Conservation (phyloP, 169 alveolate genomes). For the Cryptosporidium bovis region DNA sequence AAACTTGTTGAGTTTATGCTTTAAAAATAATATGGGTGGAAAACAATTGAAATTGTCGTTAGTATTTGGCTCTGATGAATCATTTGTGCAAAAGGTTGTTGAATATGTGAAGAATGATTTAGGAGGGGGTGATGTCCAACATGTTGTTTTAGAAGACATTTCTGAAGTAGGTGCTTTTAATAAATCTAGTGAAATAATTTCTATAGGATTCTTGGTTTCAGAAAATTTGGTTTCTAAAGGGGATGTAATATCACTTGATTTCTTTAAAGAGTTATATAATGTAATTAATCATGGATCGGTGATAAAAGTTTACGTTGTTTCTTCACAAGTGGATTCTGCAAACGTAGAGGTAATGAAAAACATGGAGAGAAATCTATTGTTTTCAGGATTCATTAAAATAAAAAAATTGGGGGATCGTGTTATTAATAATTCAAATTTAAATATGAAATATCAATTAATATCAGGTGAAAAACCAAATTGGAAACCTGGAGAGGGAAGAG, state of each 20-base stretch:
- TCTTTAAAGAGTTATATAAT: constrained; percentile 24
- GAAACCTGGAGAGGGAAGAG: constrained; percentile 42
- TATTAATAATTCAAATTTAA: background rate
- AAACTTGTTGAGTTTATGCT: too few relatives aligned
- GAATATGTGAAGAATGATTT: background rate
- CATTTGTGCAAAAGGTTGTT: too few relatives aligned
- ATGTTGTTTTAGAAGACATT: background rate
- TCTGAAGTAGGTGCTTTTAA: background rate
- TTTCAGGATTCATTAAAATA: constrained; percentile 60
- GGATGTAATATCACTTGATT: background rate
- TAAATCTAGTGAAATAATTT: background rate
- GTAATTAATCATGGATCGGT: constrained; percentile 19
- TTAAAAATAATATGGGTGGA: too few relatives aligned
- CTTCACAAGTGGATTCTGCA: background rate
- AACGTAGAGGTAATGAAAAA: constrained; percentile 4
- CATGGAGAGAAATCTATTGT: constrained; percentile 41
- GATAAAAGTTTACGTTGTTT: constrained; percentile 8
- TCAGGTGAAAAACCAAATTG: constrained; percentile 40
- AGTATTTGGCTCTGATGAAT: too few relatives aligned
- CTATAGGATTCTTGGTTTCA: background rate
- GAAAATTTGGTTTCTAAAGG: background rate
- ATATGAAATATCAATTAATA: background rate
- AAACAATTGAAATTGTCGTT: too few relatives aligned
- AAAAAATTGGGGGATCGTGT: background rate
- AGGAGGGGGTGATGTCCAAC: background rate